phyloP scores from a whole-genome alignment of 768 basidiomycete genomes.

The Mycena chlorophos region DNA sequence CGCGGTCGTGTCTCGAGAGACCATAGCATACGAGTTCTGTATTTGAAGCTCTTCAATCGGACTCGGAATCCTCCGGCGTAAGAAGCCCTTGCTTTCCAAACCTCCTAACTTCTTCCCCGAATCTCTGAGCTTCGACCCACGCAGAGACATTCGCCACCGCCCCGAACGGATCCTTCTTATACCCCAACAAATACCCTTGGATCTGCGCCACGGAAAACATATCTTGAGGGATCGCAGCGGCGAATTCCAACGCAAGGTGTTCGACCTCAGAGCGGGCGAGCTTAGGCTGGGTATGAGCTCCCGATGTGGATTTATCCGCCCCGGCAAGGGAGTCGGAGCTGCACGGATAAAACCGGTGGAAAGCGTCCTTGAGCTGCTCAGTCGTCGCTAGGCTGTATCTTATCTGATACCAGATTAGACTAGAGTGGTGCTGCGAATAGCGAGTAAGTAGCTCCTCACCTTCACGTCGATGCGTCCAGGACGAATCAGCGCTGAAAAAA shows the following conservation, averaged over 20 bases:
- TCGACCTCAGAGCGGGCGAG: neutral
- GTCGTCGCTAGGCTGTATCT: slow-evolving; percentile 4
- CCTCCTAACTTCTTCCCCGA: too few relatives aligned
- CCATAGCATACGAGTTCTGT: too few relatives aligned
- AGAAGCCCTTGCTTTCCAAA: too few relatives aligned
- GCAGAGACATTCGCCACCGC: neutral
- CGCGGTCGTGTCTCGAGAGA: too few relatives aligned
- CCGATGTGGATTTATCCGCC: neutral
- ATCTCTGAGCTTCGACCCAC: too few relatives aligned
- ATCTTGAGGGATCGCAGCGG: neutral
- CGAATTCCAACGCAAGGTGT: slow-evolving; percentile 1
- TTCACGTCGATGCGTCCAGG: slow-evolving; percentile 12
- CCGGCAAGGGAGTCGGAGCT: neutral
- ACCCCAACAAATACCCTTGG: slow-evolving; percentile 8
- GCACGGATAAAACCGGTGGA: slow-evolving; percentile 9
- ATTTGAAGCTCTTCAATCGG: too few relatives aligned
- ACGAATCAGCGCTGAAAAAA: slow-evolving; percentile 2
- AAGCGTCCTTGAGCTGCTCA: slow-evolving; percentile 10
- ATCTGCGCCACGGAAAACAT: slow-evolving; percentile 7
- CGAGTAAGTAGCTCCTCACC: too few relatives aligned
- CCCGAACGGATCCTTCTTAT: slow-evolving; percentile 5
- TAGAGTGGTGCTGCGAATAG: neutral
- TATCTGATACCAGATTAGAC: slow-evolving; percentile 6
- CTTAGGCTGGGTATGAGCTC: neutral
- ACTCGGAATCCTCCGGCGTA: too few relatives aligned